Percentiles rank a stretch among this genome's conserved stretches.
Evolutionary conservation across 2,329 filamentous ascomycete species (phyloP).

Genomic region (Penicillium sp.): DNA sequence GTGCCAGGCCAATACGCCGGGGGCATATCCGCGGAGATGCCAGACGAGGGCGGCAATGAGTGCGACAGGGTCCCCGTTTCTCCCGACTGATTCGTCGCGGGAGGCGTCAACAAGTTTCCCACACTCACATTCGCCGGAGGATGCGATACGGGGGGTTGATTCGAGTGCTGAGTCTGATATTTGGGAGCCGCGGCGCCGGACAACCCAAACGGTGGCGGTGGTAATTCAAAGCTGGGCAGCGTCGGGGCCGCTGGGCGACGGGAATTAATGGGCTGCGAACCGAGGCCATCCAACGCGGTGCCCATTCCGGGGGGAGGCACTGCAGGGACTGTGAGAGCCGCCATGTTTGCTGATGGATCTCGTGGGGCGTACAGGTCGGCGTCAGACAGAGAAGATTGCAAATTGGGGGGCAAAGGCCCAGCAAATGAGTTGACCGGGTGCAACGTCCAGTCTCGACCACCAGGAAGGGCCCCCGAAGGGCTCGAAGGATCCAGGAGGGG

Average conservation of each 20-base stretch:
- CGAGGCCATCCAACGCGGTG: constrained; percentile 65
- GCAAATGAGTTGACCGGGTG: constrained; percentile 42
- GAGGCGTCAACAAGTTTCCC: constrained; percentile 67
- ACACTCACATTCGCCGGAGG: constrained; percentile 60
- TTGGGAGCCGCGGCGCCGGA: constrained; percentile 56
- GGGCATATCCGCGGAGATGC: constrained; percentile 52
- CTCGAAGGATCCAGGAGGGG: constrained; percentile 59
- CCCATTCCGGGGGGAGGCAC: constrained; percentile 67
- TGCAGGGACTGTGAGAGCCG: constrained; percentile 65
- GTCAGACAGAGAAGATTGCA: constrained; percentile 43
- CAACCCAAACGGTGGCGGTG: constrained; percentile 60
- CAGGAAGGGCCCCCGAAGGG: constrained; percentile 53
- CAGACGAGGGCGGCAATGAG: constrained; percentile 61
- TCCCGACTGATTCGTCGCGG: constrained; percentile 62
- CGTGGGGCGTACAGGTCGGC: constrained; percentile 50
- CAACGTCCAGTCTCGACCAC: constrained; percentile 56
- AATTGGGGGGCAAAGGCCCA: constrained; percentile 16
- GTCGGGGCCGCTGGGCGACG: constrained; percentile 72
- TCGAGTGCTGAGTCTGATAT: constrained; percentile 50
- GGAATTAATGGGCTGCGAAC: constrained; percentile 70
- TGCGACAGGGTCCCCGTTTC: constrained; percentile 51
- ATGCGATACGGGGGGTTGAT: constrained; percentile 38
- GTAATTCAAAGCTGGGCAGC: constrained; percentile 72
- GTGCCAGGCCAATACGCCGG: constrained; percentile 66
- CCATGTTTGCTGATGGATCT: constrained; percentile 63